Conservation (phyloP, 2,329 filamentous ascomycete genomes). For the Bertia moriformis region DNA sequence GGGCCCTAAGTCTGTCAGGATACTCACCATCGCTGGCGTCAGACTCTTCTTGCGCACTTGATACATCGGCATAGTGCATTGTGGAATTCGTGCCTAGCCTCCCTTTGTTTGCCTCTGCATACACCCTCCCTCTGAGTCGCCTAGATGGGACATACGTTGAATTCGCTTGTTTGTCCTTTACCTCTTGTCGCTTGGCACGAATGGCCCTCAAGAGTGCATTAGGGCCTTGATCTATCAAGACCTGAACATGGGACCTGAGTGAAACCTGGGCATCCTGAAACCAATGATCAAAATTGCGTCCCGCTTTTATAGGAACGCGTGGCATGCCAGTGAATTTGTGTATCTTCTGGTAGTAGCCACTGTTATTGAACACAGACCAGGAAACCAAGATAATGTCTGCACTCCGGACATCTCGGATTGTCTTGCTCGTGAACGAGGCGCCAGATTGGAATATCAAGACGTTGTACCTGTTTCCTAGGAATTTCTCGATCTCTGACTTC, state of each 20-base stretch:
- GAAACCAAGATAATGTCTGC: conserved; percentile 40
- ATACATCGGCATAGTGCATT: background rate
- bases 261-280: conserved; percentile 1
- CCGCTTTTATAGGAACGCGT: background rate
- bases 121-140: conserved; percentile 16
- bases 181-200: conserved; percentile 8
- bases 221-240: background rate
- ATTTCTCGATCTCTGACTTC: conserved; percentile 35
- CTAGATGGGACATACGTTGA: conserved; percentile 19
- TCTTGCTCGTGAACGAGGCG: conserved; percentile 18
- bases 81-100: background rate
- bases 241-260: conserved; percentile 8
- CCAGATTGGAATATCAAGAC: conserved; percentile 26
- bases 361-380: conserved; percentile 29
- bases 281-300: background rate
- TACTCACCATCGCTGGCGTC: background rate
- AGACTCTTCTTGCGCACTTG: background rate
- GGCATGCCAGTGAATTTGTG: conserved; percentile 12
- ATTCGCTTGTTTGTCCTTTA: conserved; percentile 16
- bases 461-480: conserved; percentile 23
- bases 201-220: conserved; percentile 9
- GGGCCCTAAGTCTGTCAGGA: background rate
- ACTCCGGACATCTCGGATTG: conserved; percentile 24
- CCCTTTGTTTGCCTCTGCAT: conserved; percentile 7
- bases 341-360: conserved; percentile 30